phyloP scores from a whole-genome alignment of 345 rosid species.

The Melaleuca alternifolia region DNA sequence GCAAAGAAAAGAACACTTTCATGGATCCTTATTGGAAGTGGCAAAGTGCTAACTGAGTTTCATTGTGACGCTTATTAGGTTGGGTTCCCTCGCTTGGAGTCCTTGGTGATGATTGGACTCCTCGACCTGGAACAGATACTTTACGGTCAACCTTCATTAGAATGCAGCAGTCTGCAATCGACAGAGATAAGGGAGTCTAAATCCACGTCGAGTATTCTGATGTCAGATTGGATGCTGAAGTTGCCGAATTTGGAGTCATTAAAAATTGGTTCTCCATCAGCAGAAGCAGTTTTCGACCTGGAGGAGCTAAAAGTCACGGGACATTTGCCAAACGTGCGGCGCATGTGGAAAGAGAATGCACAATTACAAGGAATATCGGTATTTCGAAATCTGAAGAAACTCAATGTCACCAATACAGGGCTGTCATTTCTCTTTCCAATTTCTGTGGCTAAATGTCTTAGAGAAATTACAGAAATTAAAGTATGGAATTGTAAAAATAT shows the following conservation, averaged over 20 bases:
- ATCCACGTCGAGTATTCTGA: not conserved
- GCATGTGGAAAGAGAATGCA: not conserved
- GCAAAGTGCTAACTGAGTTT: not conserved
- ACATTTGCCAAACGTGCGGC: not conserved
- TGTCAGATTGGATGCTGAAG: not conserved
- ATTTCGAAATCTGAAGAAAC: not conserved
- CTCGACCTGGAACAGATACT: not conserved
- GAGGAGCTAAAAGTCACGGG: not conserved
- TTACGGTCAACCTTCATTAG: not conserved
- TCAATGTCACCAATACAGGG: fast-evolving
- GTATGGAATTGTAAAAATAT: not conserved
- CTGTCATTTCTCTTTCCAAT: not conserved
- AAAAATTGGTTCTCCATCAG: fast-evolving
- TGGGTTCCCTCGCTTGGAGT: not conserved
- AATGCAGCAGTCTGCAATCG: not conserved
- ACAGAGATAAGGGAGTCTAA: fast-evolving
- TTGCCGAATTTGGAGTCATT: not conserved
- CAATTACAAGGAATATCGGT: not conserved
- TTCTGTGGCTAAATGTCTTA: not conserved
- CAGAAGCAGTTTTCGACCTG: not conserved
- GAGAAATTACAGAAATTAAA: not conserved
- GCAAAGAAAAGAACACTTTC: too few relatives aligned
- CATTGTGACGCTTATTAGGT: not conserved
- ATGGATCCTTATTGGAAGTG: too few relatives aligned
- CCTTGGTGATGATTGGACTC: fast-evolving